Base-by-base conservation (phyloP, 169 alveolate genomes). In the Plasmodium falciparum region DNA sequence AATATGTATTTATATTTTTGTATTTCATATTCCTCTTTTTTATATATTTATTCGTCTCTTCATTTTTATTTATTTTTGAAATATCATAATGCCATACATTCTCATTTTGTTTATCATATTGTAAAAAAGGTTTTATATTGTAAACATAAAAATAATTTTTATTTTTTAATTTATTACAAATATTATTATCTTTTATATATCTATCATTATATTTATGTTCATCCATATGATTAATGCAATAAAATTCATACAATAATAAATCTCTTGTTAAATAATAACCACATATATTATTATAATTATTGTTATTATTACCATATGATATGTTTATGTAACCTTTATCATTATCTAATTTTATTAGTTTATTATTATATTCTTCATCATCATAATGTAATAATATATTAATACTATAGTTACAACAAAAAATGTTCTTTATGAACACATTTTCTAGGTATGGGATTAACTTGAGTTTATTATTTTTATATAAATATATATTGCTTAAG, bases 401-500 rank as follows among this genome's bases (percentile, higher is more conserved):
- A 54, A 80, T 66, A 47, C 90, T 80, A 47, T 67, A 59, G 62
- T 65, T 49, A 20, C 90, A 80, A 43, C 85, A 67, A 73, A 24
- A 26, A 39, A 80, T 43, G 6, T 39, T 73, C 63, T 52, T 80
- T 43, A 80, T 80, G 9, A 80, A 26, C 24, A 80, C 90, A 69
- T 80, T 80, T 61, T 80, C 90, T 58, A 80, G 43, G 12, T 80
- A 71, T 47, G 39, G 67, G 54, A 80, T 56, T 61, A 80, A 63
- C 20, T 80, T 65, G 33, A 67, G 12, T 66, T 80, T 22, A 9
- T 33, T 45, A 39, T 80, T 73, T 80, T 71, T 69, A 43, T 80
- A 71, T 62, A 80, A 52, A 69, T 80, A 80, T 39, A 80, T 80
- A 49, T 80, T 80, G 49, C 90, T 67, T 80, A 80, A 62, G 2